These are phyloP conservation scores for Saccharomyces pastorianus DNA, from an alignment of 1,139 yeast genomes.

Conservation along the genomic window DNA sequence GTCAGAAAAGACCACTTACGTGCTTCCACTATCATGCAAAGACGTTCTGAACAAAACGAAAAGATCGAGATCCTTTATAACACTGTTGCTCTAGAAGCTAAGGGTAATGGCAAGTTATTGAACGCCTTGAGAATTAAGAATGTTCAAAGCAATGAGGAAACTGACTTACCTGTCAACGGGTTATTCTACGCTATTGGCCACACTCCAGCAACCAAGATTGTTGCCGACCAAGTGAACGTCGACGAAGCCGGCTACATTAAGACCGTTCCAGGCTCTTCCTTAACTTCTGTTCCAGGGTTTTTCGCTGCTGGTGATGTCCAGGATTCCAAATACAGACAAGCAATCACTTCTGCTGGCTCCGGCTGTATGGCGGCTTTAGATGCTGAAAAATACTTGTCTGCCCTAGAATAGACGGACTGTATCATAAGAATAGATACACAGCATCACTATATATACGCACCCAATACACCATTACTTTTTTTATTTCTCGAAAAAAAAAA, in stretches of 20 bases:
- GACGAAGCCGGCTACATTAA: slow-evolving; percentile 83
- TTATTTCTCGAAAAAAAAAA: neutral
- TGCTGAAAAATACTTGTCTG: slow-evolving; percentile 76
- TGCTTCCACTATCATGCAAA: slow-evolving; percentile 95
- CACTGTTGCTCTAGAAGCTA: slow-evolving; percentile 78
- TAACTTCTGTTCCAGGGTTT: slow-evolving; percentile 83
- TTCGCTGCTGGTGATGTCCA: slow-evolving; percentile 99
- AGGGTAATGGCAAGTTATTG: slow-evolving; percentile 83
- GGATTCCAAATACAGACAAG: slow-evolving; percentile 95
- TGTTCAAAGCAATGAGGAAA: slow-evolving; percentile 59
- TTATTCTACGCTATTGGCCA: slow-evolving; percentile 97
- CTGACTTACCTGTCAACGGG: slow-evolving; percentile 75
- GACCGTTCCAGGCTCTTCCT: slow-evolving; percentile 82
- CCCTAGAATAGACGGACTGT: slow-evolving; percentile 42
- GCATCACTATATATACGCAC: neutral
- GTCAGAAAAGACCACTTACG: slow-evolving; percentile 91
- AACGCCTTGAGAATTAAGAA: slow-evolving; percentile 54
- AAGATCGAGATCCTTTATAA: slow-evolving; percentile 87
- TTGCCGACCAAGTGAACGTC: slow-evolving; percentile 67
- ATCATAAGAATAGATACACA: neutral
- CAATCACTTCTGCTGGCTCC: slow-evolving; percentile 96
- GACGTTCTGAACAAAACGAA: slow-evolving; percentile 72
- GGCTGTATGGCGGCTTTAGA: slow-evolving; percentile 99
- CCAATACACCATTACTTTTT: neutral
- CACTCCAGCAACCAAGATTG: slow-evolving; percentile 84